Evolutionary conservation across 1,284 basidiomycete species (phyloP), one percentile per base, ranked within the genome.

Genomic region (Xerocomus amazonicus): DNA sequence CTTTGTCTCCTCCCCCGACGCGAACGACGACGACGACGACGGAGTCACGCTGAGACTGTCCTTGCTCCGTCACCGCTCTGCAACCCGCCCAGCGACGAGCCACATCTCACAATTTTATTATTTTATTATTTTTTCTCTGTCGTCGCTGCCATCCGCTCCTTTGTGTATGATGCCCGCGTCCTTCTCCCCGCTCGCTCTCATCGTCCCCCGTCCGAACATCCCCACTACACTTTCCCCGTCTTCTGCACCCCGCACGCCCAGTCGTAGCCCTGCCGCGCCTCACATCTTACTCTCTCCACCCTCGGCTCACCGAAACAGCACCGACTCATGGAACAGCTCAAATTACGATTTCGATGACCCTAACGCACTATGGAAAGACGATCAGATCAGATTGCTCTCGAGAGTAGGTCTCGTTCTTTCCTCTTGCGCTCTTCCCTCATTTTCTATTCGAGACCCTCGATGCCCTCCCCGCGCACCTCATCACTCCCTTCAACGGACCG

Each of bases 261-360:
- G 68, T 54, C 60, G 66, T 45, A 78, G 77, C 6, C 74, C 78
- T 12, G 61, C 57, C 48, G 69, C 70, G 44, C 72, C 76, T 3
- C 69, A 73, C 53, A 60, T 80, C 54, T 67, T 81, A 54, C 76
- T 83, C 49, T 65, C 78, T 4, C 67, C 78, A 4, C 65, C 66
- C 0, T 63, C 75, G 13, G 71, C 70, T 14, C 80, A 84, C 60
- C 76, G 87, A 55, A 84, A 83, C 64, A 88, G 85, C 67, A 81
- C 83, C 9, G 84, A 87, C 66, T 88, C 85, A 63, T 90, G 87
- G 87, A 86, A 83, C 65, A 87, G 84, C 63, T 89, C 87, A 19
- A 86, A 80, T 58, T 77, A 77, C 57, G 78, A 82, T 47, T 60
- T 68, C 43, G 73, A 68, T 17, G 84, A 84, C 39, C 71, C 77